A percentile compares a stretch with the other conserved stretches of the same genome.
These are phyloP conservation scores for Neotropicomus parvogracilis DNA, from an alignment of 1,284 basidiomycete species.

Conservation along the genomic window DNA sequence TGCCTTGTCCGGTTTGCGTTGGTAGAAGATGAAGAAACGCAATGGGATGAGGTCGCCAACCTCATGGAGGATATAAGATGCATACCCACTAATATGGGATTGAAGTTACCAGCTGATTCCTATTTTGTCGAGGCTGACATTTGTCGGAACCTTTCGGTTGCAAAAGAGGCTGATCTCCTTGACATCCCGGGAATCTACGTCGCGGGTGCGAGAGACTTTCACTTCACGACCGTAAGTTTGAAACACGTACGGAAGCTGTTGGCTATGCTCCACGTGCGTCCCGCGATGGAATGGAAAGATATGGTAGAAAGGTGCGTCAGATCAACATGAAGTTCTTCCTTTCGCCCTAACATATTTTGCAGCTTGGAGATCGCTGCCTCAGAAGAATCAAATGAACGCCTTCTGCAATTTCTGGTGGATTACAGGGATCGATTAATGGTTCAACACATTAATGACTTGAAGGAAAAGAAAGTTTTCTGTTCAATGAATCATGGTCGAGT, in stretches of 20 bases:
- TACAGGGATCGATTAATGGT: background rate
- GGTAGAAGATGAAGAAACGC: constrained; percentile 52
- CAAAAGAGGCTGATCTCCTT: constrained; percentile 1
- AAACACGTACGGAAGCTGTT: constrained; percentile 10
- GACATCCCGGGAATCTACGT: constrained; percentile 2
- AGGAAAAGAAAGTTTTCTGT: constrained; percentile 8
- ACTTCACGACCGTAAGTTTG: background rate
- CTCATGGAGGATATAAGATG: constrained; percentile 64
- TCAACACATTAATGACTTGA: background rate
- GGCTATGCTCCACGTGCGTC: constrained; percentile 1
- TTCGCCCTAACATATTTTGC: background rate
- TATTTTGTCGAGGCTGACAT: constrained; percentile 26
- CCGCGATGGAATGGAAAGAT: constrained; percentile 9
- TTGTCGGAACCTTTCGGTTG: constrained; percentile 20
- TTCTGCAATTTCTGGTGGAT: constrained; percentile 4
- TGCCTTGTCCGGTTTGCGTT: constrained; percentile 78
- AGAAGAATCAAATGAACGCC: constrained; percentile 13
- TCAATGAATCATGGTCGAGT: constrained; percentile 12
- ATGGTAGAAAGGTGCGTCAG: constrained; percentile 11
- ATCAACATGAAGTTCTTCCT: background rate
- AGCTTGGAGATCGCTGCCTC: constrained; percentile 18
- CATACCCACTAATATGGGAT: constrained; percentile 63
- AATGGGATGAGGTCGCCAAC: constrained; percentile 64
- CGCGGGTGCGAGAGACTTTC: background rate
- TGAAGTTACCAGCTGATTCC: constrained; percentile 13